Evolutionary conservation across 2,329 filamentous ascomycete species (phyloP).

Genomic region (Sporothrix globosa): DNA sequence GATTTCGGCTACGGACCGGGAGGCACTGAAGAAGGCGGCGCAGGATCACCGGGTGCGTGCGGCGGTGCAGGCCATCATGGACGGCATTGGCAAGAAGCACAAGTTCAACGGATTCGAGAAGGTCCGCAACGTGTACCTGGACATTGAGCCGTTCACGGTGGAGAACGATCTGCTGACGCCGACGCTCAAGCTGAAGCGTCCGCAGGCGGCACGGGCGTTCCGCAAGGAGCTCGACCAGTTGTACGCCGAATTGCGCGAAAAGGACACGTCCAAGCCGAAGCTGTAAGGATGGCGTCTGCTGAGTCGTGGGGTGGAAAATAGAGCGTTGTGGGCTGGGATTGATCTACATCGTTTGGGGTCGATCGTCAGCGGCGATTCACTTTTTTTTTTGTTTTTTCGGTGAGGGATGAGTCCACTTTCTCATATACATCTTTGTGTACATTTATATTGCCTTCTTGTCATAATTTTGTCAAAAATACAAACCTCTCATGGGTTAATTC

Average conservation of each 20-base stretch:
- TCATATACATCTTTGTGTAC: constrained; percentile 4
- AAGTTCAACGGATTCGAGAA: constrained; percentile 93
- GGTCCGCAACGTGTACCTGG: constrained; percentile 72
- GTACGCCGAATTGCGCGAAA: constrained; percentile 58
- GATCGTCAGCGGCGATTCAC: neutral
- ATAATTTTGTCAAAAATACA: constrained; percentile 5
- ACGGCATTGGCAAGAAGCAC: constrained; percentile 75
- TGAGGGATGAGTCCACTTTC: neutral
- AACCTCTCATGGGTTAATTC: neutral
- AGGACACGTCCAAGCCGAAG: constrained; percentile 49
- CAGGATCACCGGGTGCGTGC: constrained; percentile 70
- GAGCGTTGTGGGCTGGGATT: no score
- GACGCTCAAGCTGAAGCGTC: constrained; percentile 70
- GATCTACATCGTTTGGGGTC: constrained; percentile 4
- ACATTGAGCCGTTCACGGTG: constrained; percentile 87
- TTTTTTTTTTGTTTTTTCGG: neutral
- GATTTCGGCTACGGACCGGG: constrained; percentile 64
- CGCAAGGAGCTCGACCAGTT: constrained; percentile 57
- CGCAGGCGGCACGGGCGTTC: constrained; percentile 58
- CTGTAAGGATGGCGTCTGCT: constrained; percentile 42
- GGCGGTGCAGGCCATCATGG: constrained; percentile 77
- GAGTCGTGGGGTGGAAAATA: no score
- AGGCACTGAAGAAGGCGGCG: constrained; percentile 68
- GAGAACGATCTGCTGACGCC: constrained; percentile 89
- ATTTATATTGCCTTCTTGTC: neutral